A percentile compares a stretch with the other conserved stretches of the same genome.
Evolutionary conservation across 495 filamentous ascomycete species (phyloP).

Genomic region (Antarctomyces pellizariae): DNA sequence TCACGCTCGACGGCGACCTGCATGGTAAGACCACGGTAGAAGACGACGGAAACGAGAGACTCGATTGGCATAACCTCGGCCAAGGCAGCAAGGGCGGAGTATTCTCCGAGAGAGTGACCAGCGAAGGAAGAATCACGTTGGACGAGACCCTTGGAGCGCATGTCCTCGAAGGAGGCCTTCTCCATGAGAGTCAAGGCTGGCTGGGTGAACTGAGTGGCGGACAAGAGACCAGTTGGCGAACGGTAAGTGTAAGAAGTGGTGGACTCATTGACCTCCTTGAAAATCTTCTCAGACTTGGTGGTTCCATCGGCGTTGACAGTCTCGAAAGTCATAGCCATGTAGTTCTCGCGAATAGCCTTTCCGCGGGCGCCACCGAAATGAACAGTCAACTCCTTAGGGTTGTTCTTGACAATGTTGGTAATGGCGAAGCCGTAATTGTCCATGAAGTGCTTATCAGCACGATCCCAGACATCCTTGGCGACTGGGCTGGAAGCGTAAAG

Average conservation of each 20-base stretch:
- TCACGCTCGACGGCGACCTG: slow-evolving; percentile 98
- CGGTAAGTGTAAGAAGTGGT: slow-evolving; percentile 93
- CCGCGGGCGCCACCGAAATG: slow-evolving; percentile 93
- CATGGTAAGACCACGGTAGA: slow-evolving; percentile 98
- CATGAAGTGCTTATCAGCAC: slow-evolving; percentile 91
- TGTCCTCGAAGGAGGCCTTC: slow-evolving; percentile 98
- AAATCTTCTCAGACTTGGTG: slow-evolving; percentile 96
- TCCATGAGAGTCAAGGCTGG: slow-evolving; percentile 96
- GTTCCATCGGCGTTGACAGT: slow-evolving; percentile 73
- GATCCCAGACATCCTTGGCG: slow-evolving; percentile 93
- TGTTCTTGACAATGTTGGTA: slow-evolving; percentile 97
- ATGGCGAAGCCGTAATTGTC: slow-evolving; percentile 97
- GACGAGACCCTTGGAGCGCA: slow-evolving; percentile 89
- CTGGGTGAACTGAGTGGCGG: slow-evolving; percentile 96
- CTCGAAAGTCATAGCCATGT: slow-evolving; percentile 99
- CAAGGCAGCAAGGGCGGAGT: slow-evolving; percentile 86
- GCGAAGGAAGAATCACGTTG: slow-evolving; percentile 92
- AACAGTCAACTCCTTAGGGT: slow-evolving; percentile 95
- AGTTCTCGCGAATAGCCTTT: slow-evolving; percentile 93
- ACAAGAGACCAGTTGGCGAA: slow-evolving; percentile 84
- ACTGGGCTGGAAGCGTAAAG: slow-evolving; percentile 81
- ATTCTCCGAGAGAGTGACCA: slow-evolving; percentile 94
- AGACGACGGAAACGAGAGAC: slow-evolving; percentile 90
- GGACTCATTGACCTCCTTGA: slow-evolving; percentile 83
- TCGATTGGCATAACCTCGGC: slow-evolving; percentile 99